Evolutionary conservation across 2,329 filamentous ascomycete species (phyloP), one percentile per base, ranked within the genome.

Genomic region (Fusarium buharicum): DNA sequence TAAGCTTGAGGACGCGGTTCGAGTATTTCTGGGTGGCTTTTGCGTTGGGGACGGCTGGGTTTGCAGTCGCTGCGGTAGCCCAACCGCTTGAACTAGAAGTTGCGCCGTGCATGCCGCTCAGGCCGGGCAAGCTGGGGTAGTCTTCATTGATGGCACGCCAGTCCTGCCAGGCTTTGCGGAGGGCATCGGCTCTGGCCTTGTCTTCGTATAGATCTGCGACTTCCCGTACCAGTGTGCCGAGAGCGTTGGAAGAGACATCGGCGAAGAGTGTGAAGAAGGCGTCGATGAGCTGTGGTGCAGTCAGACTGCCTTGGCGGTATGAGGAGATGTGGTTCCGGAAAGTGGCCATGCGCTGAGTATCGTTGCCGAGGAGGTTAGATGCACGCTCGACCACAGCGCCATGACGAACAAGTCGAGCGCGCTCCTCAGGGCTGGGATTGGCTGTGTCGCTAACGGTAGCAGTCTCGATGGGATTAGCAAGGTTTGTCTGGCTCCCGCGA

Each of bases 121-220:
- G 84, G 0, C 90, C 90, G 1, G 94, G 93, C 1, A 98, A 81
- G 2, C 91, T 92, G 1, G 94, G 94, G 68, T 97, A 98, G 74
- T 97, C 93, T 76, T 97, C 93, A 66, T 96, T 96, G 77, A 96
- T 95, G 33, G 93, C 93, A 41, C 92, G 91, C 92, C 94, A 97
- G 76, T 97, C 91, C 68, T 92, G 92, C 93, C 94, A 97, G 1
- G 93, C 92, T 69, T 90, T 90, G 22, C 93, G 85, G 4, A 99
- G 79, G 1, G 81, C 82, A 48, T 90, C 88, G 1, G 87, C 87
- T 73, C 96, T 97, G 16, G 76, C 73, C 45, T 89, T 84, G 67
- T 96, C 90, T 68, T 99, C 94, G 69, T 95, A 98, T 11, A 99
- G 86, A 48, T 98, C 94, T 6, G 94, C 91, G 4, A 97, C 85